Conservation (phyloP, 345 rosid genomes). For the Citrus trifoliata region DNA sequence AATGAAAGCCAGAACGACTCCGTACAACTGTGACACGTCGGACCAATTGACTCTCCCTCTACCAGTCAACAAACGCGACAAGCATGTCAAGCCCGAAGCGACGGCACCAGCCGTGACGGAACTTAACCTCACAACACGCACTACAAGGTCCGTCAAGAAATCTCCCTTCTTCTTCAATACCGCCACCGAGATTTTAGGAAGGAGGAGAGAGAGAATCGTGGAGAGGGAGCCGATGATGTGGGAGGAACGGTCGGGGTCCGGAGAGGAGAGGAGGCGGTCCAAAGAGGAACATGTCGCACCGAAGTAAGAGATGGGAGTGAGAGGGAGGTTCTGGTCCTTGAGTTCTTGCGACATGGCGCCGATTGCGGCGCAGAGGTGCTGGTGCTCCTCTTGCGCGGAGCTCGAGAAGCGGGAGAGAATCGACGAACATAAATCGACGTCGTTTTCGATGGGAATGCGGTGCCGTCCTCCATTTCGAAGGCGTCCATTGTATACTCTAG, state of each 20-base stretch:
- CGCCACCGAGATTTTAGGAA: conserved; percentile 48
- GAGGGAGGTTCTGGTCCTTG: conserved; percentile 56
- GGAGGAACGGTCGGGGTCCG: conserved; percentile 32
- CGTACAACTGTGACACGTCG: conserved; percentile 45
- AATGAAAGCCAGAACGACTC: conserved; percentile 35
- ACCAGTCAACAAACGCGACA: conserved; percentile 46
- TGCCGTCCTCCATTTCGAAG: conserved; percentile 1
- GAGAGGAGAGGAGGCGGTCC: conserved; percentile 42
- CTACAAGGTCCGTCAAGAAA: conserved; percentile 36
- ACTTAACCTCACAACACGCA: conserved; percentile 40
- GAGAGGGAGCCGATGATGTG: conserved; percentile 51
- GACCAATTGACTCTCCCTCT: conserved; percentile 45
- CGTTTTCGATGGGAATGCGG: neutral
- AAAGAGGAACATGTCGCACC: conserved; percentile 62
- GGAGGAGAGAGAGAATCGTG: conserved; percentile 51
- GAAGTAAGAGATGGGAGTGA: conserved; percentile 68
- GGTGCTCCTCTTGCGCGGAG: conserved; percentile 56
- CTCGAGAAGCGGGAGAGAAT: conserved; percentile 48
- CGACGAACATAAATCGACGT: conserved; percentile 45
- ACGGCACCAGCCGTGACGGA: conserved; percentile 41
- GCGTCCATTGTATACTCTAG: neutral
- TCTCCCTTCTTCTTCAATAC: conserved; percentile 55
- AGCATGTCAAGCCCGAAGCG: conserved; percentile 61
- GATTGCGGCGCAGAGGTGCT: conserved; percentile 59
- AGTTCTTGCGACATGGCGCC: conserved; percentile 75